Evolutionary conservation across 1,284 basidiomycete genomes (phyloP).

Genomic region (Mycosarcoma maydis): DNA sequence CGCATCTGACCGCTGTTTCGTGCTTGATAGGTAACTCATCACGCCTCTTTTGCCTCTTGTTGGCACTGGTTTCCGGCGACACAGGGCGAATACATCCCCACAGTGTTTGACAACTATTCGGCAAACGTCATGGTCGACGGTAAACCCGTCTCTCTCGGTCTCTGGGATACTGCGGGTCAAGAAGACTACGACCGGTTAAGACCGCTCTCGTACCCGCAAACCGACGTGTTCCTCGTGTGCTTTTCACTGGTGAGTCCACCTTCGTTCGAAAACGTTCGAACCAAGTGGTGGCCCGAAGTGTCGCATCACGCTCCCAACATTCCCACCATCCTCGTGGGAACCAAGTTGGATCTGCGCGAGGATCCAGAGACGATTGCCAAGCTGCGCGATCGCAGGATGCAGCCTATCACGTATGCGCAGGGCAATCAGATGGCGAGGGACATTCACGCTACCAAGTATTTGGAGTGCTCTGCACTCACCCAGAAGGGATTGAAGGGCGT

Average conservation of each 20-base stretch:
- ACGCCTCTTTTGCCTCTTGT: no score
- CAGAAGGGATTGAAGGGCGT: slow-evolving; percentile 77
- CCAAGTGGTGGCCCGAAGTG: slow-evolving; percentile 74
- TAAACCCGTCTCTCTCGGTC: slow-evolving; percentile 94
- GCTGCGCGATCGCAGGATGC: slow-evolving; percentile 91
- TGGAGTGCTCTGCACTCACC: slow-evolving; percentile 96
- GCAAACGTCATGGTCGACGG: slow-evolving; percentile 94
- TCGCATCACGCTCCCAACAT: slow-evolving; percentile 91
- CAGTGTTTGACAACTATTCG: slow-evolving; percentile 94
- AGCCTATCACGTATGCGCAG: slow-evolving; percentile 89
- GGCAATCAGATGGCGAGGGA: slow-evolving; percentile 91
- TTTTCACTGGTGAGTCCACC: slow-evolving; percentile 97
- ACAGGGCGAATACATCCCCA: slow-evolving; percentile 63
- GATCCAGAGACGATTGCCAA: slow-evolving; percentile 90
- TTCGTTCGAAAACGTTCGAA: slow-evolving; percentile 97
- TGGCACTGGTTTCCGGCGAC: no score
- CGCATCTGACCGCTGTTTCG: no score
- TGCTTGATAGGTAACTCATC: no score
- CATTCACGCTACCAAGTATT: slow-evolving; percentile 87
- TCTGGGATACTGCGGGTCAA: slow-evolving; percentile 74
- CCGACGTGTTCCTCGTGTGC: slow-evolving; percentile 98
- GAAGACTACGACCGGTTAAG: slow-evolving; percentile 87
- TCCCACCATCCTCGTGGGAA: slow-evolving; percentile 92
- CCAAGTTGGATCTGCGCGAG: slow-evolving; percentile 96
- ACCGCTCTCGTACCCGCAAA: slow-evolving; percentile 97